These are phyloP conservation scores for Fusarium cicatricum DNA, from an alignment of 2,329 filamentous ascomycete genomes.

Conservation along the genomic window DNA sequence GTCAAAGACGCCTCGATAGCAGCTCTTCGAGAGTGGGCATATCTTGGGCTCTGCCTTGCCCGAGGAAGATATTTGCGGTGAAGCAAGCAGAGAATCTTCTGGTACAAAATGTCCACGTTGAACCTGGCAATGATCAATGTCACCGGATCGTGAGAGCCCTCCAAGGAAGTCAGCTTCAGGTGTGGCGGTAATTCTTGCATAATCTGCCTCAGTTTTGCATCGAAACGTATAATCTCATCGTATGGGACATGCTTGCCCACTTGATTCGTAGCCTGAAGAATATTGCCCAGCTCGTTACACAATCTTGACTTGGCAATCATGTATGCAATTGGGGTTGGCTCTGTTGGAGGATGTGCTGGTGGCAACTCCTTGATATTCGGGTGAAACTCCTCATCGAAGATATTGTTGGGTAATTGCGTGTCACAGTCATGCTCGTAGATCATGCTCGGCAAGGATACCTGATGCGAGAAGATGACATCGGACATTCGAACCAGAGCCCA, in stretches of 20 bases:
- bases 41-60: constrained; percentile 80
- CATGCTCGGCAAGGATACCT: constrained; percentile 72
- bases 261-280: constrained; percentile 70
- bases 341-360: constrained; percentile 69
- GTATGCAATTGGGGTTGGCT: constrained; percentile 80
- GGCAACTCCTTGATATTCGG: constrained; percentile 74
- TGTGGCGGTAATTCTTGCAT: constrained; percentile 79
- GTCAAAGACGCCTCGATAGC: constrained; percentile 89
- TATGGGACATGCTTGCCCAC: constrained; percentile 65
- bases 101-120: constrained; percentile 83
- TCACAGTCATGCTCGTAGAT: constrained; percentile 79
- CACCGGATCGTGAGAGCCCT: constrained; percentile 81
- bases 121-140: constrained; percentile 87
- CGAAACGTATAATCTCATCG: constrained; percentile 70
- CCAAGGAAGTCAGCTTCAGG: constrained; percentile 76
- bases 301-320: constrained; percentile 79
- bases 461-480: constrained; percentile 81
- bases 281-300: constrained; percentile 73
- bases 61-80: constrained; percentile 87
- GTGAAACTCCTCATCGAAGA: constrained; percentile 83
- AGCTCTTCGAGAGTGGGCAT: constrained; percentile 81
- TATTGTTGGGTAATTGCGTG: constrained; percentile 76
- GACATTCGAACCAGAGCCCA: constrained; percentile 77
- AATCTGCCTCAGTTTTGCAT: constrained; percentile 67
- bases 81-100: constrained; percentile 88